Evolutionary conservation across 2,329 filamentous ascomycete genomes (phyloP).

Genomic region (Dactylonectria estremocensis): DNA sequence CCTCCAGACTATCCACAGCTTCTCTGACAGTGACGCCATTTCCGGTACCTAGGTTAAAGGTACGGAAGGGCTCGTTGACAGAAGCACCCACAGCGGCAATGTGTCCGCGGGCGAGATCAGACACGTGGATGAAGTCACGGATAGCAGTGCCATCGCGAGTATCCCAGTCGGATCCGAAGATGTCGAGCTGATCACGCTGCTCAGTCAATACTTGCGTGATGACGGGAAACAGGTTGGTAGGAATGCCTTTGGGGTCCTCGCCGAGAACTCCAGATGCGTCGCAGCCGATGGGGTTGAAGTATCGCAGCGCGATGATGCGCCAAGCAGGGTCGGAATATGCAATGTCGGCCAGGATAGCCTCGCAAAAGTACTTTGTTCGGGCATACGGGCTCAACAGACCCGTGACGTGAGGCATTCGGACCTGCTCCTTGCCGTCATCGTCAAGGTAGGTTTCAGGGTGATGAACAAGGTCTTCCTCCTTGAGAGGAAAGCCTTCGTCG

Average conservation of each 20-base stretch:
- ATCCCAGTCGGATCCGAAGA: slow-evolving; percentile 77
- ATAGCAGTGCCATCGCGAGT: slow-evolving; percentile 77
- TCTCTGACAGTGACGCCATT: slow-evolving; percentile 62
- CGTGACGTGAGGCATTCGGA: slow-evolving; percentile 41
- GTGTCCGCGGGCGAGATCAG: slow-evolving; percentile 75
- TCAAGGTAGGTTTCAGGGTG: slow-evolving; percentile 62
- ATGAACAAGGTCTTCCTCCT: slow-evolving; percentile 58
- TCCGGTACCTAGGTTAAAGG: slow-evolving; percentile 63
- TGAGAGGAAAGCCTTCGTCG: slow-evolving; percentile 64
- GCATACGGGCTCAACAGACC: slow-evolving; percentile 77
- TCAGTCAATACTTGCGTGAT: slow-evolving; percentile 74
- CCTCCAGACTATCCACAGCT: slow-evolving; percentile 58
- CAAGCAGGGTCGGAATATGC: slow-evolving; percentile 73
- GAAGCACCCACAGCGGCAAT: slow-evolving; percentile 69
- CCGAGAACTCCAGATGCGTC: slow-evolving; percentile 75
- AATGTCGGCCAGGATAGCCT: slow-evolving; percentile 75
- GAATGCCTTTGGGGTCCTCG: slow-evolving; percentile 73
- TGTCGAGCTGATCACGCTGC: slow-evolving; percentile 65
- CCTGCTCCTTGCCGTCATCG: slow-evolving; percentile 56
- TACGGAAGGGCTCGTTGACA: slow-evolving; percentile 52
- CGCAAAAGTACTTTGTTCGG: slow-evolving; percentile 77
- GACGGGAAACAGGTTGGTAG: slow-evolving; percentile 76
- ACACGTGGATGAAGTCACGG: slow-evolving; percentile 78
- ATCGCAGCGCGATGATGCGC: slow-evolving; percentile 75
- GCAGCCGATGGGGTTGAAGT: slow-evolving; percentile 79